phyloP scores from a whole-genome alignment of 75 land plant genomes.

The Sequoiadendron giganteum region DNA sequence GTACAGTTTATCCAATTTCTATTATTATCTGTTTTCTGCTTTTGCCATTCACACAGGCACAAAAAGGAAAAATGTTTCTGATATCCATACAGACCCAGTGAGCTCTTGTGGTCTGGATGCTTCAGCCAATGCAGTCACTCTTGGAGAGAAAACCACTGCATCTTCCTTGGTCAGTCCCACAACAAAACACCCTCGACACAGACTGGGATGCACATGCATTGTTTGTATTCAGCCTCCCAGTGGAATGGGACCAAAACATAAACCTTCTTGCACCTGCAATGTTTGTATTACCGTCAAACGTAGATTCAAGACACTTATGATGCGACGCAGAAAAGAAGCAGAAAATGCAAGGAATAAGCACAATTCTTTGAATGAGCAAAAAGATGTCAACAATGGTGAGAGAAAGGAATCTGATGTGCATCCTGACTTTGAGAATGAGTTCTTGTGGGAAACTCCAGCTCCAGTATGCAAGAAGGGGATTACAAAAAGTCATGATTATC shows the following conservation, averaged over 20 bases:
- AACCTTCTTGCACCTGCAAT: constrained; percentile 37
- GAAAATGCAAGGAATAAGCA: constrained; percentile 23
- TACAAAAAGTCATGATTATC: background rate
- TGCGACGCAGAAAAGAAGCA: constrained; percentile 50
- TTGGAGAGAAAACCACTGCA: constrained; percentile 21
- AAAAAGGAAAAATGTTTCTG: background rate
- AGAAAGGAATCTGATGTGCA: constrained; percentile 13
- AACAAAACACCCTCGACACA: constrained; percentile 49
- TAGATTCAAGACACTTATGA: constrained; percentile 51
- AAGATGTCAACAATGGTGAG: constrained; percentile 6
- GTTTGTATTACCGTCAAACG: constrained; percentile 45
- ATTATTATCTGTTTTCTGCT: background rate
- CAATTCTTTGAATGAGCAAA: constrained; percentile 19
- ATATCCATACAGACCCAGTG: background rate
- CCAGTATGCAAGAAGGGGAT: constrained; percentile 1
- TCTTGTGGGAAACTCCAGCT: constrained; percentile 2
- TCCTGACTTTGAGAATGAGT: constrained; percentile 1
- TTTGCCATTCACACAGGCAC: background rate
- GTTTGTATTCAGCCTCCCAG: constrained; percentile 58
- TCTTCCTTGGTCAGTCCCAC: constrained; percentile 29
- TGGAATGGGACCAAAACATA: constrained; percentile 54
- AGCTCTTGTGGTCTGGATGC: constrained; percentile 30
- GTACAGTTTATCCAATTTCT: background rate
- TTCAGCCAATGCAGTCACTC: constrained; percentile 33
- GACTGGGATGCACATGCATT: constrained; percentile 49